Conservation (phyloP, 2,329 filamentous ascomycete genomes). For the Curvularia sp. region DNA sequence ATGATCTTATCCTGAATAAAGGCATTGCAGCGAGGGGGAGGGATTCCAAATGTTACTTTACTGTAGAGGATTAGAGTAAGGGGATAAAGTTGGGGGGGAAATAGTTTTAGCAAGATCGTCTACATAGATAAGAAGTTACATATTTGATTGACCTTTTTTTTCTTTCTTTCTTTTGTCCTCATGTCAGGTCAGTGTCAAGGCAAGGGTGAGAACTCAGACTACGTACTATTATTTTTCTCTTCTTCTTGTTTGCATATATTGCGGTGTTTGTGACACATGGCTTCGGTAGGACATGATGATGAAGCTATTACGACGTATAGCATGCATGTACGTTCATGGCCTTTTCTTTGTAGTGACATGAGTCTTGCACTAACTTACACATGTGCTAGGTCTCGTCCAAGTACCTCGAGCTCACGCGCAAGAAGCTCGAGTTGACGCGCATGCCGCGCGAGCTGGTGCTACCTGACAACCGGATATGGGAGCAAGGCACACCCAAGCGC, state of each 20-base stretch:
- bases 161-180: neutral
- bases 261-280: conserved; percentile 3
- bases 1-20: neutral
- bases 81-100: too few relatives aligned
- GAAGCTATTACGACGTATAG: conserved; percentile 40
- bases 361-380: neutral
- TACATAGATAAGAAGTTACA: too few relatives aligned
- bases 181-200: too few relatives aligned
- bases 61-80: neutral
- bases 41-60: neutral
- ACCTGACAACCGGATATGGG: conserved; percentile 61
- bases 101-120: too few relatives aligned
- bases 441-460: conserved; percentile 66
- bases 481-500: conserved; percentile 64
- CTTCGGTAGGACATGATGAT: conserved; percentile 15
- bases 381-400: conserved; percentile 66
- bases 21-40: neutral
- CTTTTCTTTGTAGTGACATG: neutral
- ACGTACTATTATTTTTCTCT: conserved; percentile 1
- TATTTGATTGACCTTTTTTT: too few relatives aligned
- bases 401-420: conserved; percentile 71
- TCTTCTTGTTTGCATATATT: neutral
- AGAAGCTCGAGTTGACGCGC: conserved; percentile 71
- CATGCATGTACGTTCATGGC: conserved; percentile 42
- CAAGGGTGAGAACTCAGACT: too few relatives aligned